A percentile compares a stretch with the other conserved stretches of the same genome.
phyloP scores from a whole-genome alignment of 164 flowering plant genomes.

The Piper betle region DNA sequence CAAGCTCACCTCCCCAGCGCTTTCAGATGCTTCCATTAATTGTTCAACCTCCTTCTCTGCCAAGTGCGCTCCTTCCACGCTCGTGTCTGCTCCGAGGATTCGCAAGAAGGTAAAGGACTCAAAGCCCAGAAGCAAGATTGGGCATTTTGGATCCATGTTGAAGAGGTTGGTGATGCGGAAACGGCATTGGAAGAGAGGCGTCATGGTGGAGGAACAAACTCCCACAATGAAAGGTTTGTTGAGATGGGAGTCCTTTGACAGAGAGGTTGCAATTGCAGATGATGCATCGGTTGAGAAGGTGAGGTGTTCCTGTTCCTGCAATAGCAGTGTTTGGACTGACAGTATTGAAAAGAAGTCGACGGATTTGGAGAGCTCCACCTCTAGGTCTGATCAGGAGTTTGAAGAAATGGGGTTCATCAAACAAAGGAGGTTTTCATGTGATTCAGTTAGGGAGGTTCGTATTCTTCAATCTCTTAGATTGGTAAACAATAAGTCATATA shows the following conservation, averaged over 20 bases:
- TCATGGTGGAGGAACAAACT: constrained; percentile 9
- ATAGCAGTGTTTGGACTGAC: constrained; percentile 52
- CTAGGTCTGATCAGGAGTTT: constrained; percentile 16
- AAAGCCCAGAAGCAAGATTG: constrained; percentile 21
- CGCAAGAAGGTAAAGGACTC: constrained; percentile 34
- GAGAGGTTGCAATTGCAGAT: not conserved
- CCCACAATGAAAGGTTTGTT: constrained; percentile 21
- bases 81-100: constrained; percentile 60
- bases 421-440: constrained; percentile 31
- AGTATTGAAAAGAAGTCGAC: constrained; percentile 39
- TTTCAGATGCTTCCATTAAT: constrained; percentile 25
- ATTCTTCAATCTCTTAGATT: not conserved
- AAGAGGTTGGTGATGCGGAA: constrained; percentile 32
- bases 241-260: constrained; percentile 22
- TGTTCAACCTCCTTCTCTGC: constrained; percentile 51
- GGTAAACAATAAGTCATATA: not conserved
- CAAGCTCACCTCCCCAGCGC: constrained; percentile 24
- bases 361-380: constrained; percentile 38
- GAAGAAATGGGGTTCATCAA: constrained; percentile 12
- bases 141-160: constrained; percentile 49
- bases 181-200: constrained; percentile 9
- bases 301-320: constrained; percentile 25
- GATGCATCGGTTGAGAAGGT: constrained; percentile 7
- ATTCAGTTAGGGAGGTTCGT: constrained; percentile 28
- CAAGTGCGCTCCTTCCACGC: constrained; percentile 37